These are phyloP conservation scores for Penicillium lagena DNA, from an alignment of 495 filamentous ascomycete genomes.

Conservation along the genomic window DNA sequence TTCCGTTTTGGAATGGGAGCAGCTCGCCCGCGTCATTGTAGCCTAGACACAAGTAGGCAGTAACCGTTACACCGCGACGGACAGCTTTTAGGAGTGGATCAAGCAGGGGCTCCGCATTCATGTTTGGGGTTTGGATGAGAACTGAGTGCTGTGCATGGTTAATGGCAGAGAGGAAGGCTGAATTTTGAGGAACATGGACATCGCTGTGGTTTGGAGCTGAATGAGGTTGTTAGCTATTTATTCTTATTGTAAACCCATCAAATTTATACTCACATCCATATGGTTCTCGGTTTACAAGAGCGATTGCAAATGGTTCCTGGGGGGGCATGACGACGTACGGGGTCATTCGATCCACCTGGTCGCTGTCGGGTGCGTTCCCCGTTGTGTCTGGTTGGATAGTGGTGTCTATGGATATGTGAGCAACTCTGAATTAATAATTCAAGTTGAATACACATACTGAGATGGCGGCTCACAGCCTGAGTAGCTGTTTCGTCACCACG, in stretches of 20 bases:
- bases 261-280: conserved; percentile 42
- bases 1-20: conserved; percentile 67
- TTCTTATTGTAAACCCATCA: not conserved
- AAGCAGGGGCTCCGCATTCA: conserved; percentile 64
- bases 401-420: conserved; percentile 33
- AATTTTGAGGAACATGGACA: conserved; percentile 62
- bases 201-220: conserved; percentile 50
- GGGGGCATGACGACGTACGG: conserved; percentile 53
- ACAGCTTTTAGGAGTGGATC: conserved; percentile 56
- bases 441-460: conserved; percentile 35
- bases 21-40: conserved; percentile 76
- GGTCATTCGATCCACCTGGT: conserved; percentile 47
- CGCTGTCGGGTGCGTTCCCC: conserved; percentile 46
- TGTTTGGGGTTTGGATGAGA: conserved; percentile 70
- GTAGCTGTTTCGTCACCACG: conserved; percentile 43
- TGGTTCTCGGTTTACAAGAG: conserved; percentile 61
- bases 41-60: conserved; percentile 65
- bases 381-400: conserved; percentile 46
- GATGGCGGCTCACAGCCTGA: conserved; percentile 51
- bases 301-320: conserved; percentile 59
- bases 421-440: not conserved
- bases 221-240: not conserved
- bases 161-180: conserved; percentile 61
- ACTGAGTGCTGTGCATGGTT: conserved; percentile 53
- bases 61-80: conserved; percentile 58